Percentiles rank a stretch among this genome's conserved stretches.
Evolutionary conservation across 2,329 filamentous ascomycete species (phyloP).

Genomic region (Mycogone perniciosa): DNA sequence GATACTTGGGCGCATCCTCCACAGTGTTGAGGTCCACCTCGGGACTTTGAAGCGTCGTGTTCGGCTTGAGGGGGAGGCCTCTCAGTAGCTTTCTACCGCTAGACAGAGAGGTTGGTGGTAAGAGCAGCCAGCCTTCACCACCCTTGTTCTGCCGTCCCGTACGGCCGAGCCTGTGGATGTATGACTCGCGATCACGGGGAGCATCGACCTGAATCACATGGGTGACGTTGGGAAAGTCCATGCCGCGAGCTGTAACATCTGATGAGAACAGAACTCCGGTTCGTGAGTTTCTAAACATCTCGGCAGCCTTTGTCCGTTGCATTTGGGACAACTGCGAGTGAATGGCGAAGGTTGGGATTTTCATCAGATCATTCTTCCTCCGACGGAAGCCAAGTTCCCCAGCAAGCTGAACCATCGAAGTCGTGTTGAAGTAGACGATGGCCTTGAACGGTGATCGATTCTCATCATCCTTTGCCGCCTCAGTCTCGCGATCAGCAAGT

Average conservation of each 20-base stretch:
- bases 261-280: slow-evolving; percentile 67
- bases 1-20: slow-evolving; percentile 36
- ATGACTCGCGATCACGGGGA: slow-evolving; percentile 60
- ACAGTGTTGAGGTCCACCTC: slow-evolving; percentile 47
- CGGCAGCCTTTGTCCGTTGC: slow-evolving; percentile 62
- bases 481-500: slow-evolving; percentile 57
- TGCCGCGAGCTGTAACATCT: slow-evolving; percentile 73
- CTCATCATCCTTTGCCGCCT: slow-evolving; percentile 34
- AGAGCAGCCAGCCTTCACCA: slow-evolving; percentile 63
- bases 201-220: slow-evolving; percentile 69
- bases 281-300: slow-evolving; percentile 60
- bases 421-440: slow-evolving; percentile 87
- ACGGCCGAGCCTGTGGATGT: slow-evolving; percentile 71
- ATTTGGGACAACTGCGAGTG: slow-evolving; percentile 71
- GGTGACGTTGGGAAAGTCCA: slow-evolving; percentile 78
- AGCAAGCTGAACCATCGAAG: slow-evolving; percentile 62
- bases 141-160: slow-evolving; percentile 69
- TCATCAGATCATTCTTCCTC: slow-evolving; percentile 33
- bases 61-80: slow-evolving; percentile 54
- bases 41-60: slow-evolving; percentile 45
- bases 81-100: slow-evolving; percentile 45
- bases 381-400: slow-evolving; percentile 43
- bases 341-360: slow-evolving; percentile 48
- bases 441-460: slow-evolving; percentile 72
- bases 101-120: slow-evolving; percentile 48